phyloP scores from a whole-genome alignment of 345 rosid species.

The Salix udensis region DNA sequence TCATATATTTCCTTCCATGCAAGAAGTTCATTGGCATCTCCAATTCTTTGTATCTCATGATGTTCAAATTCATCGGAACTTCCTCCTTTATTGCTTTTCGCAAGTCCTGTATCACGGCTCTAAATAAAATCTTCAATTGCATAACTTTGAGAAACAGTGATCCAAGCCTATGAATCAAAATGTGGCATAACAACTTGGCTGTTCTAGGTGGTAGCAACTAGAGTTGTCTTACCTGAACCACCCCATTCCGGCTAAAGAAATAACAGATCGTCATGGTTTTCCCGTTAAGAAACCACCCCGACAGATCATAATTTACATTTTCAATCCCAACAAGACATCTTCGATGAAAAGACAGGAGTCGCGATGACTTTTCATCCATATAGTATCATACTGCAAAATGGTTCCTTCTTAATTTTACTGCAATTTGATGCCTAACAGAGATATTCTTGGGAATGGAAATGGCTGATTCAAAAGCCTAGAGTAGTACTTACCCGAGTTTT shows the following conservation, averaged over 20 bases:
- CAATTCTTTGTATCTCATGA: conserved; percentile 27
- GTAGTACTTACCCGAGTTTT: background rate
- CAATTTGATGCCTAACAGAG: conserved; percentile 9
- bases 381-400: background rate
- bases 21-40: conserved; percentile 30
- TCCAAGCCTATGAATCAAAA: conserved; percentile 36
- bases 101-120: background rate
- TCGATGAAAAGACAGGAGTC: conserved; percentile 29
- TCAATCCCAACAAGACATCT: conserved; percentile 20
- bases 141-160: conserved; percentile 32
- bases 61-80: conserved; percentile 11
- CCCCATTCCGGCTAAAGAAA: conserved; percentile 39
- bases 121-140: conserved; percentile 31
- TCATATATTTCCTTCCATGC: conserved; percentile 27
- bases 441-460: conserved; percentile 1
- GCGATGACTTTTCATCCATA: conserved; percentile 15
- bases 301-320: background rate
- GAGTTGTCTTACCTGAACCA: conserved; percentile 28
- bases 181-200: conserved; percentile 19
- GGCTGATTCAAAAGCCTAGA: too few species aligned
- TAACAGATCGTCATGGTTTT: conserved; percentile 19
- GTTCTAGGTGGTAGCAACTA: conserved; percentile 30
- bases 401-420: background rate
- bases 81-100: background rate
- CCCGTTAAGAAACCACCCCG: conserved; percentile 9